phyloP scores from a whole-genome alignment of 2,329 filamentous ascomycete species.

The Periconia digitata region DNA sequence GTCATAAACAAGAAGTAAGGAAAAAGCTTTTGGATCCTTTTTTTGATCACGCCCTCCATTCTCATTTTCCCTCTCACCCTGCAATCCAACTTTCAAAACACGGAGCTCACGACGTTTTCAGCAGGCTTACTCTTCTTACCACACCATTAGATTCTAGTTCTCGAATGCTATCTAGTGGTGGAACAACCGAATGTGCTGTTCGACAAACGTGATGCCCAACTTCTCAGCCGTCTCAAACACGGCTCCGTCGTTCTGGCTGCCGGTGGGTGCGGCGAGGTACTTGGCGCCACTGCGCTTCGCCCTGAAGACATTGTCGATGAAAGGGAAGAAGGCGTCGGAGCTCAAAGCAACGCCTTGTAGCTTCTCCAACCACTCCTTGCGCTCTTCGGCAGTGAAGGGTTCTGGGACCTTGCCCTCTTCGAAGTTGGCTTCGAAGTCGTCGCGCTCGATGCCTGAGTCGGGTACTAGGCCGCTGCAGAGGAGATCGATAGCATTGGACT shows the following conservation, averaged over 20 bases:
- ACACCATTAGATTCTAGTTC: too few species aligned
- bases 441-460: conserved; percentile 77
- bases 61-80: too few species aligned
- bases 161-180: too few species aligned
- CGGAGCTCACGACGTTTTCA: too few species aligned
- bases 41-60: too few species aligned
- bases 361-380: conserved; percentile 81
- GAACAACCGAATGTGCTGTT: conserved; percentile 93
- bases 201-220: conserved; percentile 88
- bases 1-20: too few species aligned
- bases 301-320: conserved; percentile 96
- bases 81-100: too few species aligned
- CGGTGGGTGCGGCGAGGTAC: conserved; percentile 91
- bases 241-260: conserved; percentile 80
- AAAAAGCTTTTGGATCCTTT: too few species aligned
- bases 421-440: conserved; percentile 85
- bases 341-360: conserved; percentile 81
- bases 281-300: conserved; percentile 86
- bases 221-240: conserved; percentile 91
- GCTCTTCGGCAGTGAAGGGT: conserved; percentile 81
- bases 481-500: conserved; percentile 97
- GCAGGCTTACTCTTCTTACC: too few species aligned
- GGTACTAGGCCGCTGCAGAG: conserved; percentile 90
- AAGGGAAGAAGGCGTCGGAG: conserved; percentile 98
- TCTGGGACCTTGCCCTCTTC: conserved; percentile 73